These are phyloP conservation scores for Leucaena leucocephala DNA, from an alignment of 306 rosid species.

Conservation along the genomic window DNA sequence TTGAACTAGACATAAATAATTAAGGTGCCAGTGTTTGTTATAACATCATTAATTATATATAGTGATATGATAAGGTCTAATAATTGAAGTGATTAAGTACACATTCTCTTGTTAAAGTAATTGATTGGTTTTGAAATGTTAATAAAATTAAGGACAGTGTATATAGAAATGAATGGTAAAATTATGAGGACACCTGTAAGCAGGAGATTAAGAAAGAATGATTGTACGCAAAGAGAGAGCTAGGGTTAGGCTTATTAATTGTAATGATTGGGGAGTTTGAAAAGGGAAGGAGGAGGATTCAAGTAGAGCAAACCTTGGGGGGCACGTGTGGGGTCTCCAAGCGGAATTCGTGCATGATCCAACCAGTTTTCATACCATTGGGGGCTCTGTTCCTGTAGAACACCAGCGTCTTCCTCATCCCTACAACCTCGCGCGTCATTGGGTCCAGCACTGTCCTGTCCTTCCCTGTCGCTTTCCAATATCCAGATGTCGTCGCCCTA, in stretches of 20 bases:
- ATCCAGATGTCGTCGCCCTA: constrained; percentile 83
- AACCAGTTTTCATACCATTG: constrained; percentile 87
- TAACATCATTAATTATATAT: background rate
- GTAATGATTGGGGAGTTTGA: constrained; percentile 32
- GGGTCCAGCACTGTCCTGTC: constrained; percentile 88
- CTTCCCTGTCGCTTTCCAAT: constrained; percentile 98
- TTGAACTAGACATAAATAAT: background rate
- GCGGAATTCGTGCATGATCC: constrained; percentile 99
- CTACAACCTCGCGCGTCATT: constrained; percentile 67
- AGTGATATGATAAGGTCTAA: too few relatives aligned
- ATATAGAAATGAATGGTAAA: too few relatives aligned
- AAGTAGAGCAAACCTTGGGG: constrained; percentile 66
- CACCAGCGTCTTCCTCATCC: constrained; percentile 96
- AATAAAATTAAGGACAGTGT: too few relatives aligned
- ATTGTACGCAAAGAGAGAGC: background rate
- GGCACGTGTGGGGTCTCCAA: constrained; percentile 97
- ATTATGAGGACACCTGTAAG: background rate
- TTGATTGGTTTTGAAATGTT: too few relatives aligned
- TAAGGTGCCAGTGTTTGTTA: background rate
- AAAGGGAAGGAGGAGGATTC: constrained; percentile 11
- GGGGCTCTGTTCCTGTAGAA: constrained; percentile 92
- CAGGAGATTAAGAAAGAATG: background rate
- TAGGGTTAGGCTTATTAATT: background rate
- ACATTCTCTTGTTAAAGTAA: too few relatives aligned
- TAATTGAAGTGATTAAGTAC: too few relatives aligned